phyloP scores from a whole-genome alignment of 257 asterid genomes.

The Cynanchum wilfordii region DNA sequence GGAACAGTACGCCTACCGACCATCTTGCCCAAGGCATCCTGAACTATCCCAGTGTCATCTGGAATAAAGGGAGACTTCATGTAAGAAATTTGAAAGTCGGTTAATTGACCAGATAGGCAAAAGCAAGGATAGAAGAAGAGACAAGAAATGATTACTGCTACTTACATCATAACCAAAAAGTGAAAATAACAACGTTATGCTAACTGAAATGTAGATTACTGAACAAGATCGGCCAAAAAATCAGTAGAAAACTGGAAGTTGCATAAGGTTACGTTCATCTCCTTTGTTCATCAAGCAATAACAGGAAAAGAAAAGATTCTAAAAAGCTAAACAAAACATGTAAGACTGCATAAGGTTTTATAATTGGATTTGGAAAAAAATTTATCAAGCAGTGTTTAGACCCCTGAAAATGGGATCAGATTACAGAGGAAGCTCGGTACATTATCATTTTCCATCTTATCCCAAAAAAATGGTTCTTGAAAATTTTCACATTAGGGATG shows the following conservation, averaged over 20 bases:
- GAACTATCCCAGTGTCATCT: slow-evolving; percentile 76
- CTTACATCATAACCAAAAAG: not conserved
- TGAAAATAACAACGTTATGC: not conserved
- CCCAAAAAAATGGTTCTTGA: not conserved
- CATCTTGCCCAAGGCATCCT: slow-evolving; percentile 62
- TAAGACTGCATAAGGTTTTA: not conserved
- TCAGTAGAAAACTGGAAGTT: not conserved
- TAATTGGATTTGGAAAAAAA: not conserved
- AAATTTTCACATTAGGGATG: not conserved
- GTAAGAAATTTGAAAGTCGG: not conserved
- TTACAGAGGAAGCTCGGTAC: not conserved
- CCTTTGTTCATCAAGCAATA: slow-evolving; percentile 3
- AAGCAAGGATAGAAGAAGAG: not conserved
- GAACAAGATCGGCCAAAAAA: not conserved
- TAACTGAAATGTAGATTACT: not conserved
- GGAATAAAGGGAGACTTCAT: slow-evolving; percentile 9
- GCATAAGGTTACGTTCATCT: not conserved
- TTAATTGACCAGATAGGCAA: not conserved
- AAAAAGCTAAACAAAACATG: not conserved
- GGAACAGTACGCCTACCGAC: slow-evolving; percentile 87
- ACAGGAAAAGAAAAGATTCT: not conserved
- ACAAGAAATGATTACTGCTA: not conserved
- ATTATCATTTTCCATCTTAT: not conserved
- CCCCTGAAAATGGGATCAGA: not conserved
- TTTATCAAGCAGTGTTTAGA: not conserved